A percentile compares a stretch with the other conserved stretches of the same genome.
These are phyloP conservation scores for Colletotrichum lindemuthianum DNA, from an alignment of 2,329 filamentous ascomycete genomes.

Conservation along the genomic window DNA sequence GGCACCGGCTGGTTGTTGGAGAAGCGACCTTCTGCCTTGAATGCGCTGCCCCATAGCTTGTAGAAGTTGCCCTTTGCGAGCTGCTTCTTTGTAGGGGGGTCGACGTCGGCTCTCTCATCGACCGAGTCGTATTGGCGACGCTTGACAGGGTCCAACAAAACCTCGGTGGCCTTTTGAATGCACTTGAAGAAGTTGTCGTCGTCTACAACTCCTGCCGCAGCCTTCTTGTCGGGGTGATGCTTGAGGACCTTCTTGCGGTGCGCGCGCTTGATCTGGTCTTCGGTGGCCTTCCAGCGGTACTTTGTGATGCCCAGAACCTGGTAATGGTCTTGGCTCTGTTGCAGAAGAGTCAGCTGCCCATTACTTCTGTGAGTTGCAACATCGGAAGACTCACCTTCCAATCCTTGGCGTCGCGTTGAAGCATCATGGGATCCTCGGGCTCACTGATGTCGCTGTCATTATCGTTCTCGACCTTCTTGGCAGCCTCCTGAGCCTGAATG, in stretches of 20 bases:
- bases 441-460: constrained; percentile 94
- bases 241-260: constrained; percentile 99
- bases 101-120: constrained; percentile 91
- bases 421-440: constrained; percentile 90
- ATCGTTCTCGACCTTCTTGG: constrained; percentile 94
- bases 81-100: constrained; percentile 93
- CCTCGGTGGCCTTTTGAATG: constrained; percentile 97
- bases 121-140: constrained; percentile 97
- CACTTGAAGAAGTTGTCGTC: constrained; percentile 99
- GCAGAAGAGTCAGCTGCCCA: background rate
- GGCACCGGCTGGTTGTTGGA: constrained; percentile 92
- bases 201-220: constrained; percentile 84
- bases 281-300: constrained; percentile 91
- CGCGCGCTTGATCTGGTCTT: constrained; percentile 98
- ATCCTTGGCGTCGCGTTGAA: constrained; percentile 95
- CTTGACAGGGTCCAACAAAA: constrained; percentile 90
- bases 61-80: constrained; percentile 83
- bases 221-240: constrained; percentile 99
- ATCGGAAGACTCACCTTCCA: constrained; percentile 81
- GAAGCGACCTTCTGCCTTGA: constrained; percentile 93
- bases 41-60: constrained; percentile 91
- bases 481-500: constrained; percentile 93
- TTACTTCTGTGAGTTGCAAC: background rate
- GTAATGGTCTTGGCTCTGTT: constrained; percentile 93
- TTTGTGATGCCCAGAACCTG: constrained; percentile 92